Percentiles rank a stretch among this genome's conserved stretches.
Conservation (phyloP, 2,329 filamentous ascomycete species). For the Karstenula rhodostoma region DNA sequence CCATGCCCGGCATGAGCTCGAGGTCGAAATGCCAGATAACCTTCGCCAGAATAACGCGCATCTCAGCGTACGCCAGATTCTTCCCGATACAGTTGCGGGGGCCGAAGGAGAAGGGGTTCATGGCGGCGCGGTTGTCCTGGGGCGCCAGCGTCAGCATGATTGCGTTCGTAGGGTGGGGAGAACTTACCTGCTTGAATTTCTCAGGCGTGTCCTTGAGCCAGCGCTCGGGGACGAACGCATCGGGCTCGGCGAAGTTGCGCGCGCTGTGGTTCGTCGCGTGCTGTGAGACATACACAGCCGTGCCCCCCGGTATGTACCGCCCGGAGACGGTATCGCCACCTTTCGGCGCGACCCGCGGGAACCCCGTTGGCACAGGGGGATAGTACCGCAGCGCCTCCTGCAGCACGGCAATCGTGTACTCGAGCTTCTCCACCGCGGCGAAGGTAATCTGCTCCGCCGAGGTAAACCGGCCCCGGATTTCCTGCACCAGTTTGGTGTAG, state of each 20-base stretch:
- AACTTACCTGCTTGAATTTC: background rate
- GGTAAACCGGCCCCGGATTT: slow-evolving; percentile 36
- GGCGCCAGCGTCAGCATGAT: background rate
- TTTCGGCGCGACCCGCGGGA: slow-evolving; percentile 36
- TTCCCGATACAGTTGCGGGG: background rate
- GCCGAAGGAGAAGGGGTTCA: background rate
- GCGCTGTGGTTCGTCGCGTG: slow-evolving; percentile 42
- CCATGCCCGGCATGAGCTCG: background rate
- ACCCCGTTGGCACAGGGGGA: slow-evolving; percentile 40
- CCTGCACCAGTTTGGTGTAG: slow-evolving; percentile 30
- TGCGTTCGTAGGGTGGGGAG: background rate
- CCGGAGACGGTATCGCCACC: slow-evolving; percentile 36
- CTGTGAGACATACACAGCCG: slow-evolving; percentile 36
- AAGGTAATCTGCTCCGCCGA: slow-evolving; percentile 32
- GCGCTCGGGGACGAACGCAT: slow-evolving; percentile 40
- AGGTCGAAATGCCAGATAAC: slow-evolving; percentile 28
- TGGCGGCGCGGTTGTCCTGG: background rate
- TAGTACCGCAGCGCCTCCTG: slow-evolving; percentile 39
- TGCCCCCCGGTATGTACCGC: slow-evolving; percentile 36
- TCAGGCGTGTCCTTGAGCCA: slow-evolving; percentile 41
- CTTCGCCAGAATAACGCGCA: slow-evolving; percentile 24
- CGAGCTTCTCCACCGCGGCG: slow-evolving; percentile 33
- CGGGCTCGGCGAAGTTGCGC: slow-evolving; percentile 37
- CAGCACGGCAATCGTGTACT: slow-evolving; percentile 39
- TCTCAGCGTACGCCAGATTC: slow-evolving; percentile 32